Conservation (phyloP, 768 basidiomycete species). For the Glaciozyma martinii region DNA sequence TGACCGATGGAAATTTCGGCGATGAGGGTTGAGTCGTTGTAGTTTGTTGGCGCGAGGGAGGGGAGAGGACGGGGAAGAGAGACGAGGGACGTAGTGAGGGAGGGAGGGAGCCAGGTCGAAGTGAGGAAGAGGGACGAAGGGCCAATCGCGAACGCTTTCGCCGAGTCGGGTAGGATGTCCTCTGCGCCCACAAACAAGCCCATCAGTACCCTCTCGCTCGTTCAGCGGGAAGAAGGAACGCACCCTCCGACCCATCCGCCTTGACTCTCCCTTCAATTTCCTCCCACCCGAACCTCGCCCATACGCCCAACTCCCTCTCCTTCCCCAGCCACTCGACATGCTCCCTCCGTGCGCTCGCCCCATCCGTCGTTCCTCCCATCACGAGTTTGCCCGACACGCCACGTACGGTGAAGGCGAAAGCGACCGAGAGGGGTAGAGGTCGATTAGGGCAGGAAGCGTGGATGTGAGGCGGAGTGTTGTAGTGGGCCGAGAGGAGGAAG, state of each 20-base stretch:
- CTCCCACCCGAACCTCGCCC: slow-evolving; percentile 8
- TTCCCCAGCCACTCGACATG: slow-evolving; percentile 15
- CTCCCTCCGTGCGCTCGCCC: neutral
- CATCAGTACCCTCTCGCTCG: neutral
- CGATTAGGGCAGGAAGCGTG: neutral
- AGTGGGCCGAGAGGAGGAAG: slow-evolving; percentile 19
- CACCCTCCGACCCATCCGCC: slow-evolving; percentile 14
- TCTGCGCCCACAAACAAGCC: neutral
- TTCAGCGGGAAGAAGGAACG: neutral
- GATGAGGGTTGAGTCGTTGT: slow-evolving; percentile 22
- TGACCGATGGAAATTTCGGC: slow-evolving; percentile 11
- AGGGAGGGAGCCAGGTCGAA: slow-evolving; percentile 23
- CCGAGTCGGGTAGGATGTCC: slow-evolving; percentile 4
- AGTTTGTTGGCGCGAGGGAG: neutral
- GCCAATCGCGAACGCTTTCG: slow-evolving; percentile 23
- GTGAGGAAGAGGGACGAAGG: slow-evolving; percentile 12
- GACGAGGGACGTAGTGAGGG: neutral
- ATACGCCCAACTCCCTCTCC: neutral
- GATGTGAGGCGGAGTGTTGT: slow-evolving; percentile 11
- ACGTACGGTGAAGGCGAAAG: slow-evolving; percentile 14
- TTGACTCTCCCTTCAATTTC: slow-evolving; percentile 24
- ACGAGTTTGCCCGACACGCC: slow-evolving; percentile 7
- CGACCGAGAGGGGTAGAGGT: slow-evolving; percentile 9
- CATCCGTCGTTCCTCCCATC: slow-evolving; percentile 2
- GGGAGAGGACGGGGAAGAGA: neutral